phyloP scores from a whole-genome alignment of 116 monocot genomes.

The Thalassia testudinum region DNA sequence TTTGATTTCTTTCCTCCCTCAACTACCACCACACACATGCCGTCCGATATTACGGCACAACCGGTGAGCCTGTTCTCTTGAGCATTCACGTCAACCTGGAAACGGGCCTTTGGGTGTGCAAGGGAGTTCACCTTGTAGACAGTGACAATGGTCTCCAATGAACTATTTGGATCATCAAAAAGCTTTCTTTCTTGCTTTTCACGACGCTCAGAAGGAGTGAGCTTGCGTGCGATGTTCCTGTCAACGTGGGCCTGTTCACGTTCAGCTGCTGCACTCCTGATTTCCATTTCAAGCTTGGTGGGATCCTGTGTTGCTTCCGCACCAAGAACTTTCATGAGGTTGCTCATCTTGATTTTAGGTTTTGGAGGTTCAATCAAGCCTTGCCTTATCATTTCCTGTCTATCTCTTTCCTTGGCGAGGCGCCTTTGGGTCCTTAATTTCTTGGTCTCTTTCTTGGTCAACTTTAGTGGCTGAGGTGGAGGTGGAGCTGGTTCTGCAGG shows the following conservation, averaged over 20 bases:
- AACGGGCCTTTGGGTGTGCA: constrained; percentile 67
- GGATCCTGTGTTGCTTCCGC: constrained; percentile 96
- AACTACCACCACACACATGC: constrained; percentile 66
- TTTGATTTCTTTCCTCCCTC: constrained; percentile 88
- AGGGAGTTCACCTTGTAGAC: constrained; percentile 69
- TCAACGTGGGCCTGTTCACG: constrained; percentile 93
- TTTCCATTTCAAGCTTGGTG: constrained; percentile 83
- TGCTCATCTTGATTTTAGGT: constrained; percentile 94
- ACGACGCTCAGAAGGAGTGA: constrained; percentile 78
- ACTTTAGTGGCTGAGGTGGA: constrained; percentile 80
- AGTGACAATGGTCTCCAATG: constrained; percentile 64
- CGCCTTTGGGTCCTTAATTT: constrained; percentile 85
- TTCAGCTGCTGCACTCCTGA: constrained; percentile 75
- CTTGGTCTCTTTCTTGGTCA: constrained; percentile 86
- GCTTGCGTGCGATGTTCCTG: constrained; percentile 82
- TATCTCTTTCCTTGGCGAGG: constrained; percentile 92
- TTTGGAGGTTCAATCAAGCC: constrained; percentile 86
- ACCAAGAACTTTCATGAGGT: constrained; percentile 89
- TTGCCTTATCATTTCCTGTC: constrained; percentile 96
- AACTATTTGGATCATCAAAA: constrained; percentile 50
- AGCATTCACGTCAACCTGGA: constrained; percentile 85
- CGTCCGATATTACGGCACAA: constrained; percentile 71
- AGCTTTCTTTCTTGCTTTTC: constrained; percentile 96
- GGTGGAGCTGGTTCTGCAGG: constrained; percentile 85
- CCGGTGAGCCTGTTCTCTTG: constrained; percentile 81